phyloP scores from a whole-genome alignment of 163 green algal species.

The Picocystis sp. region DNA sequence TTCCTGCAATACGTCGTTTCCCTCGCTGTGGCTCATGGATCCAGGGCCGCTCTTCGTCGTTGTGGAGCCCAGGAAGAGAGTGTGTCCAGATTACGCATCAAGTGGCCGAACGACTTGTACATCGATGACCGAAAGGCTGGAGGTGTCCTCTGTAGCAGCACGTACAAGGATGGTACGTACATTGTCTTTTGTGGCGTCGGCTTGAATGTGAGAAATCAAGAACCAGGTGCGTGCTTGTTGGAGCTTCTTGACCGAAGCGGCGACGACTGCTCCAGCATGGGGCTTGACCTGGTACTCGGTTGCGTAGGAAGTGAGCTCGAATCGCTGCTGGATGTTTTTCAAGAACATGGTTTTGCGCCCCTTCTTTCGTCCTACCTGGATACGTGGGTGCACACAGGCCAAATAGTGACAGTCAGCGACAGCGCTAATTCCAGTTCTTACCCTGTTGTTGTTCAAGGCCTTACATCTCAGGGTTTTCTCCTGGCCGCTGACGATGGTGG shows the following conservation, averaged over 20 bases:
- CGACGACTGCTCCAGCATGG: not conserved
- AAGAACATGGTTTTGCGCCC: constrained; percentile 27
- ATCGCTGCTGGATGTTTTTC: constrained; percentile 21
- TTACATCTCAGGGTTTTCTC: no score
- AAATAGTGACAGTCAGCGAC: constrained; percentile 20
- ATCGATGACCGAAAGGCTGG: constrained; percentile 57
- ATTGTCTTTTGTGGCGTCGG: constrained; percentile 58
- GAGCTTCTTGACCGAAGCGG: constrained; percentile 30
- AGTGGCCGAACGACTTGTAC: constrained; percentile 98
- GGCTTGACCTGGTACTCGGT: not conserved
- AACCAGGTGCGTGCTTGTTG: constrained; percentile 78
- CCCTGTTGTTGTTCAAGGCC: no score
- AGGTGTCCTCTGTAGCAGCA: constrained; percentile 77
- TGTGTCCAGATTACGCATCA: constrained; percentile 45
- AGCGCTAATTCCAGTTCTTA: not conserved
- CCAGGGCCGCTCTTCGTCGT: no score
- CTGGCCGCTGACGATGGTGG: no score
- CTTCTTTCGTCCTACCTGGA: constrained; percentile 33
- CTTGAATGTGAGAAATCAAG: constrained; percentile 73
- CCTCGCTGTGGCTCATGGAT: constrained; percentile 57
- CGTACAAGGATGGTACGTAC: constrained; percentile 40
- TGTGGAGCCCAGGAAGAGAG: no score
- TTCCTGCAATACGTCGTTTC: constrained; percentile 91
- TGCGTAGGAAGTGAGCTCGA: not conserved
- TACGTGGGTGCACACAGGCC: constrained; percentile 40